A percentile compares a stretch with the other conserved stretches of the same genome.
Conservation (phyloP, 345 rosid species). For the Pistacia integerrima region DNA sequence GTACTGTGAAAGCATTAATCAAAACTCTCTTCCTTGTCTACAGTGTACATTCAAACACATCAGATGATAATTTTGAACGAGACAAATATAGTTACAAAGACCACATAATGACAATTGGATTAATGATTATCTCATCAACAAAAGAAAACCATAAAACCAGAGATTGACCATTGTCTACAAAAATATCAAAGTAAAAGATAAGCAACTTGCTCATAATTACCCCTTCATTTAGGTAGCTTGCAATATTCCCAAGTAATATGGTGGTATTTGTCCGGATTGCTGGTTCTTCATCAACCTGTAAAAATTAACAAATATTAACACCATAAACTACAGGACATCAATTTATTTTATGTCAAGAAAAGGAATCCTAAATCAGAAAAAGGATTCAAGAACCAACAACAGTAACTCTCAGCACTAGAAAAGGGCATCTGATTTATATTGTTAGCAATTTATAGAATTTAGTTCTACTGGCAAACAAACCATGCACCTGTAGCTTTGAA, state of each 20-base stretch:
- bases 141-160: constrained; percentile 7
- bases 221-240: constrained; percentile 88
- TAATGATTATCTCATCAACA: constrained; percentile 8
- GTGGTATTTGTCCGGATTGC: constrained; percentile 98
- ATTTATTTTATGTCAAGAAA: neutral
- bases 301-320: constrained; percentile 26
- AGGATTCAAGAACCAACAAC: neutral
- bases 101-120: neutral
- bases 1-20: constrained; percentile 98
- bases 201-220: constrained; percentile 42
- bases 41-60: constrained; percentile 25
- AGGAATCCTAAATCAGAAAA: constrained; percentile 6
- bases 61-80: constrained; percentile 20
- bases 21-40: constrained; percentile 96
- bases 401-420: constrained; percentile 7
- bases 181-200: constrained; percentile 12
- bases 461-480: constrained; percentile 6
- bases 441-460: neutral
- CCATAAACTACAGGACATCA: constrained; percentile 3
- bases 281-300: constrained; percentile 97
- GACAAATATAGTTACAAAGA: neutral
- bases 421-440: neutral
- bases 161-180: constrained; percentile 1
- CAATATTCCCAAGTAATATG: constrained; percentile 95
- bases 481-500: constrained; percentile 87